Conservation (phyloP, 805 yeast genomes). For the Groenewaldozyma tartarivorans region DNA sequence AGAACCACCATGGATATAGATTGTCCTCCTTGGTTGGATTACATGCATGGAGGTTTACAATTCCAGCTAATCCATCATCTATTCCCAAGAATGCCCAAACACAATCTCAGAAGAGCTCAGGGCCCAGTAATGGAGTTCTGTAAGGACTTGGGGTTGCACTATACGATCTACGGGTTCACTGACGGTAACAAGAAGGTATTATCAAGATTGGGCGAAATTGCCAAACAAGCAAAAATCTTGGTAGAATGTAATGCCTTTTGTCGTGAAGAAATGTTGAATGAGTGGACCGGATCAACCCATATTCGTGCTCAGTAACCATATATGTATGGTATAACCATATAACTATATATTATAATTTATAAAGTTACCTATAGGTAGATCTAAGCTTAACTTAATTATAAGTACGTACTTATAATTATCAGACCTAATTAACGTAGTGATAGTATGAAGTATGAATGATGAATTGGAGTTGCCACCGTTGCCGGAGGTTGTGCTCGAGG, state of each 20-base stretch:
- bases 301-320: too few species aligned
- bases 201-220: constrained; percentile 60
- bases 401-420: too few species aligned
- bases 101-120: constrained; percentile 71
- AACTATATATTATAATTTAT: too few species aligned
- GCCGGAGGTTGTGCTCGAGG: constrained; percentile 33
- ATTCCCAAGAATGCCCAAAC: constrained; percentile 83
- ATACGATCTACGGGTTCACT: constrained; percentile 76
- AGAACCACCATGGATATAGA: constrained; percentile 94
- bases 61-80: constrained; percentile 87
- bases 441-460: too few species aligned
- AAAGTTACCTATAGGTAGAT: too few species aligned
- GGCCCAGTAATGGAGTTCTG: constrained; percentile 66
- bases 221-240: constrained; percentile 68
- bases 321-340: too few species aligned
- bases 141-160: constrained; percentile 62
- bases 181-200: constrained; percentile 69
- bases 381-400: too few species aligned
- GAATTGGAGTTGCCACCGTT: constrained; percentile 18
- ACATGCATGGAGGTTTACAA: constrained; percentile 84
- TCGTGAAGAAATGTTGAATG: constrained; percentile 35
- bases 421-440: too few species aligned
- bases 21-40: constrained; percentile 89
- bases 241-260: constrained; percentile 62
- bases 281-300: too few species aligned